A percentile compares a stretch with the other conserved stretches of the same genome.
phyloP scores from a whole-genome alignment of 768 basidiomycete genomes.

The Termitomyces sp. region DNA sequence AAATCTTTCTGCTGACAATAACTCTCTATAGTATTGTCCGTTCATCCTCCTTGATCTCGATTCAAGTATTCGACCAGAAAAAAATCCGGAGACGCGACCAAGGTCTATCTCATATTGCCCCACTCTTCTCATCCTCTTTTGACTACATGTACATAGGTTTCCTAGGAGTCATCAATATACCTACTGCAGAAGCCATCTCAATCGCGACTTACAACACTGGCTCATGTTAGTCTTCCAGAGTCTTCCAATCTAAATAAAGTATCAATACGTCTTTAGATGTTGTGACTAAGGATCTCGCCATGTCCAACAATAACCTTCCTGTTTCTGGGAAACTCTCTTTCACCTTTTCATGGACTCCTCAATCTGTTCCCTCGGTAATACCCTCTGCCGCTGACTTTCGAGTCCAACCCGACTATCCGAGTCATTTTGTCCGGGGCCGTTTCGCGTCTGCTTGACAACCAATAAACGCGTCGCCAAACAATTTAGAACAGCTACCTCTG shows the following conservation, averaged over 20 bases:
- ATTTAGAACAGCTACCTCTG: no score
- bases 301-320: slow-evolving; percentile 68
- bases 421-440: no score
- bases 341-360: slow-evolving; percentile 39
- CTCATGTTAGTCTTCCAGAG: slow-evolving; percentile 12
- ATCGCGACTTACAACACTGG: slow-evolving; percentile 42
- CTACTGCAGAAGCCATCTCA: slow-evolving; percentile 47
- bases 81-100: slow-evolving; percentile 88
- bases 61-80: slow-evolving; percentile 88
- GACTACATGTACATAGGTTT: slow-evolving; percentile 32
- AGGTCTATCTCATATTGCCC: slow-evolving; percentile 31
- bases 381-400: neutral
- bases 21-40: slow-evolving; percentile 55
- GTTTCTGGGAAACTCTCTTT: slow-evolving; percentile 84
- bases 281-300: slow-evolving; percentile 68
- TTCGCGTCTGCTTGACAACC: no score
- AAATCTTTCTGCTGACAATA: slow-evolving; percentile 5
- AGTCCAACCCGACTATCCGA: no score
- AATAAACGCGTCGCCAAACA: no score
- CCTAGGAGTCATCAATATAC: slow-evolving; percentile 51
- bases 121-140: slow-evolving; percentile 19
- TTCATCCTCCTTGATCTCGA: slow-evolving; percentile 67
- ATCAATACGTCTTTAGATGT: slow-evolving; percentile 39
- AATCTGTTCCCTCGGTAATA: slow-evolving; percentile 19
- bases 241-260: slow-evolving; percentile 14